phyloP scores from a whole-genome alignment of 2,329 filamentous ascomycete species.

The Phoma sp. region DNA sequence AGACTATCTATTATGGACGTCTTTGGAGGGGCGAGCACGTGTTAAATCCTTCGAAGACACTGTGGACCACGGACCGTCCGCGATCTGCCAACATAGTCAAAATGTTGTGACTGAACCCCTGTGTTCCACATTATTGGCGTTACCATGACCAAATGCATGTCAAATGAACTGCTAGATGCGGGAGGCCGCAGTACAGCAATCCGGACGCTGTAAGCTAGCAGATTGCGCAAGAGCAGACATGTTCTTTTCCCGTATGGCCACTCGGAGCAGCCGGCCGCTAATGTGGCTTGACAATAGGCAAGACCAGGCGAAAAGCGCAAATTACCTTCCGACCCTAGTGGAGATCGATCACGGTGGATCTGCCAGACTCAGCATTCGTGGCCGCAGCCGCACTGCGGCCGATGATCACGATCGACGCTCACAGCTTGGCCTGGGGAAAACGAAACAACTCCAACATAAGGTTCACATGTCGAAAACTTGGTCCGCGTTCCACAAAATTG shows the following conservation, averaged over 20 bases:
- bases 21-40: neutral
- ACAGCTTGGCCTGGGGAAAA: neutral
- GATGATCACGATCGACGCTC: neutral
- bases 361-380: neutral
- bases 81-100: neutral
- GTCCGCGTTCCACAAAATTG: neutral
- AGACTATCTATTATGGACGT: neutral
- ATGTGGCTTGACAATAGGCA: conserved; percentile 1
- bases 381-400: neutral
- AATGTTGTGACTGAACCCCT: neutral
- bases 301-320: conserved; percentile 3
- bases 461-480: neutral
- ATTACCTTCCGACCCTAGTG: neutral
- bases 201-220: neutral
- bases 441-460: neutral
- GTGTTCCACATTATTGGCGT: neutral
- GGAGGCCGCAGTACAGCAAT: neutral
- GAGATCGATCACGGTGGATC: conserved; percentile 2
- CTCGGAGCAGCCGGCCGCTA: neutral
- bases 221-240: conserved; percentile 4
- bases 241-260: neutral
- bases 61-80: neutral
- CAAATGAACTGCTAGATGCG: neutral
- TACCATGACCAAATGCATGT: neutral
- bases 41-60: neutral